Percentiles rank a stretch among this genome's conserved stretches.
Evolutionary conservation across 176 grass and related monocot genomes (phyloP).

Genomic region (Thinopyrum elongatum): DNA sequence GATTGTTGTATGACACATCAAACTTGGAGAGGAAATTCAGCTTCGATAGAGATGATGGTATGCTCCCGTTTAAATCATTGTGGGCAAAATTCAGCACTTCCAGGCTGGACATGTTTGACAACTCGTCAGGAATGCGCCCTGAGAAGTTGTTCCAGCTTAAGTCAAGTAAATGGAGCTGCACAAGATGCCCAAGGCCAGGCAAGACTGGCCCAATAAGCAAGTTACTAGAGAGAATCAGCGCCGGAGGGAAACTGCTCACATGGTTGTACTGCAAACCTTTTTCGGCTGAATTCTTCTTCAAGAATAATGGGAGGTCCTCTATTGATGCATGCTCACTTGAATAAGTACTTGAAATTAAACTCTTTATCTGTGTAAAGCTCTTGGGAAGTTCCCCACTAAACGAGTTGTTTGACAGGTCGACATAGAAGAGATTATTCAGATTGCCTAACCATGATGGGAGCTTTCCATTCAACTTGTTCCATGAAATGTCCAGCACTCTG

Average conservation of each 20-base stretch:
- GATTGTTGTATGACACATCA: conserved; percentile 56
- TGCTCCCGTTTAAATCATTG: conserved; percentile 55
- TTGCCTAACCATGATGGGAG: conserved; percentile 54
- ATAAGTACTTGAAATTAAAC: conserved; percentile 2
- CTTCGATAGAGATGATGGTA: conserved; percentile 61
- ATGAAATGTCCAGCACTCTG: conserved; percentile 61
- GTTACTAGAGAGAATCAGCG: conserved; percentile 70
- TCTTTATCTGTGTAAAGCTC: conserved; percentile 45
- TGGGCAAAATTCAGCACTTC: conserved; percentile 59
- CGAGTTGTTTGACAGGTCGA: conserved; percentile 72
- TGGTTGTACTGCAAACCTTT: conserved; percentile 81
- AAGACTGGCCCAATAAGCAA: conserved; percentile 49
- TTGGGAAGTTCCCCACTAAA: conserved; percentile 50
- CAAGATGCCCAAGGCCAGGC: conserved; percentile 47
- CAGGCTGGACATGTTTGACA: conserved; percentile 74
- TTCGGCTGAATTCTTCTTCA: conserved; percentile 38
- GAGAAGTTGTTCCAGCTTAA: conserved; percentile 60
- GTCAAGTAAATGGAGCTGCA: conserved; percentile 39
- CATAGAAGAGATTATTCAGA: conserved; percentile 53
- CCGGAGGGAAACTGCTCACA: conserved; percentile 68
- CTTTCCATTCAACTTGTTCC: conserved; percentile 56
- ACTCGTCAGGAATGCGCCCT: conserved; percentile 63
- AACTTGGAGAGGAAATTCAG: conserved; percentile 80
- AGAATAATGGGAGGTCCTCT: conserved; percentile 36
- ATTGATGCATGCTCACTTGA: not conserved